Evolutionary conservation across 345 rosid genomes (phyloP), one percentile per base, ranked within the genome.

Genomic region (Salix koriyanagi): DNA sequence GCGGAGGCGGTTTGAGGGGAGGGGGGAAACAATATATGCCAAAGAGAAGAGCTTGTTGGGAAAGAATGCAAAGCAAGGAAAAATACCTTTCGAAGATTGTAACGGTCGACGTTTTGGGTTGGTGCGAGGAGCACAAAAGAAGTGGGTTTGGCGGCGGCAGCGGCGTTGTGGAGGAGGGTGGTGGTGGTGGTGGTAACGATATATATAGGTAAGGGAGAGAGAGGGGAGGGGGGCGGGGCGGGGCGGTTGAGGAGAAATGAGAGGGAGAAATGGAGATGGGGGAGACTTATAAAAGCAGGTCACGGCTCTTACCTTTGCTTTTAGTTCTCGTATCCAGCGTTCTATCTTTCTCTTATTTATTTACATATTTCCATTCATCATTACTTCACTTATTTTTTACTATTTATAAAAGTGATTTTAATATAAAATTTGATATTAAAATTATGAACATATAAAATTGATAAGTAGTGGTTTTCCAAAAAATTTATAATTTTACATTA

Each of bases 221-320:
- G 68, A 56, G 60, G 28, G 65, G 54, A 37, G 65, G 21, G 67
- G 25, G 25, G 25, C 25, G 25, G 54, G 13, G 23, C 14, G 77
- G 36, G 68, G 7, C 44, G 64, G 44, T 70, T 36, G 67, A 23
- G 42, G 50, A 39, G 44, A 79, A 74, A 56, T 25, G 67, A 1
- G 64, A 37, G 8, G 12, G 41, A 23, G 80, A 18, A 34, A 34
- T 30, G 37, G 21, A 19, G 16, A 18, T 2, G 50, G 75, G 73
- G 44, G 65, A 42, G 69, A 46, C 76, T 75, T 79, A 74, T 75
- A 84, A 81, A 80, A 73, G 83, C 58, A 70, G 48, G 42, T 79
- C 84, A 87, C 83, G 86, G 83, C 83, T 70, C 44, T 72, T 44
- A 65, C 15, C 37, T 28, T 9, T 58, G 23, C 32, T 6, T 46